Base-by-base conservation (phyloP, 75 land plant species). In the Pinus taeda region DNA sequence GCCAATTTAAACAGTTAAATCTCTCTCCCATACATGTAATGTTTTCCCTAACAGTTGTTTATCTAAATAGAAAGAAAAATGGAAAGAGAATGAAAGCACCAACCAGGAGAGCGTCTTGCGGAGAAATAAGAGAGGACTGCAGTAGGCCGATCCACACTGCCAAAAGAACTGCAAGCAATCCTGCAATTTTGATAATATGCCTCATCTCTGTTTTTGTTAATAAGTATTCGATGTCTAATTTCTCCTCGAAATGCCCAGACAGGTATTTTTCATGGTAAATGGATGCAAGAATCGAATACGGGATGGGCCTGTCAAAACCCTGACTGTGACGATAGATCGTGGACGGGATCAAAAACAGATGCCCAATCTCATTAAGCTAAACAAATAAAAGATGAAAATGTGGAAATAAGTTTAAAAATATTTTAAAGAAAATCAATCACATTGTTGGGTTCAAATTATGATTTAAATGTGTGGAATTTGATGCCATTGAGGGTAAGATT, bases 171-270 rank as follows among this genome's bases (percentile, higher is more conserved):
- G 78, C 88, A 15, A 90, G 64, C 74, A 90, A 70, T 45, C 86
- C 69, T 59, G 86, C 9, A 60, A 90, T 90, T 83, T 90, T 90
- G 71, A 90, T 58, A 62, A 90, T 82, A 71, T 90, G 93, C 83
- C 88, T 90, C 93, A 90, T 90, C n/a, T 69, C 49, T 69, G 2
- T 6, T 15, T 33, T 0, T 7, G 17, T 8, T 63, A 14, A 3
- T 63, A 14, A 29, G 0, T 37, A 49, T 1, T 49, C 13, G 39
- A 6, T 66, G n/a, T 7, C 17, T 15, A 39, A 37, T 67, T 45
- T 18, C 17, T 67, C 69, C 69, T 65, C 1, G 17, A 15, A 65
- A 15, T 65, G 15, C 15, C 14, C 9, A 5, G 17, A 15, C 30
- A 6, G 18, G 17, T 18, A 39, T 67, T 66, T 36, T 33, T 45